These are phyloP conservation scores for Phytophthora megakarya DNA, from an alignment of 352 stramenopile genomes.

Conservation along the genomic window DNA sequence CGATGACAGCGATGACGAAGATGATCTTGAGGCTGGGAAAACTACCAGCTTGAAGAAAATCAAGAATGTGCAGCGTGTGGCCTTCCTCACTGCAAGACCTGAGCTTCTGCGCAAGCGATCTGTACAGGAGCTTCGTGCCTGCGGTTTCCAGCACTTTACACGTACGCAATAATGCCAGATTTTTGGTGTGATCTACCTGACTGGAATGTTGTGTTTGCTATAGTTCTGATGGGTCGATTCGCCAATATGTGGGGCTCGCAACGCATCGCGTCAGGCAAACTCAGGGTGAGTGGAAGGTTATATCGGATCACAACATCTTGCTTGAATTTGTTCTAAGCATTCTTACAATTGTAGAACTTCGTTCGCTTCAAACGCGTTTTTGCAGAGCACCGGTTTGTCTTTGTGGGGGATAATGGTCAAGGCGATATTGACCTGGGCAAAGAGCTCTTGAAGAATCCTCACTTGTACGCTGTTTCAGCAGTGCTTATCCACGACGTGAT, in stretches of 20 bases:
- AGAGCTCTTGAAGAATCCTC: slow-evolving; percentile 54
- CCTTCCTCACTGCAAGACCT: slow-evolving; percentile 77
- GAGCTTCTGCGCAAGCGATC: slow-evolving; percentile 73
- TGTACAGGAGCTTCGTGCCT: slow-evolving; percentile 61
- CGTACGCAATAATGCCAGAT: slow-evolving; percentile 37
- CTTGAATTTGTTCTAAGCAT: neutral
- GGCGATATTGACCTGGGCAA: slow-evolving; percentile 85
- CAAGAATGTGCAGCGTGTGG: slow-evolving; percentile 52
- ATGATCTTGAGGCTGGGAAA: slow-evolving; percentile 26
- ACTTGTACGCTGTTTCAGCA: slow-evolving; percentile 55
- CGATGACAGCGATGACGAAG: slow-evolving; percentile 37
- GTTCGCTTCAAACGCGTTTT: slow-evolving; percentile 75
- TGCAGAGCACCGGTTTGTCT: slow-evolving; percentile 75
- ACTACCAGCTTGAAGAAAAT: slow-evolving; percentile 12
- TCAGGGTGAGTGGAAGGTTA: slow-evolving; percentile 42
- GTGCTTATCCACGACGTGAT: slow-evolving; percentile 87
- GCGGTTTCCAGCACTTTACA: slow-evolving; percentile 81
- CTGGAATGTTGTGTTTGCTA: neutral
- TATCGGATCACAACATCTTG: neutral
- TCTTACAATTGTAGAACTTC: slow-evolving; percentile 57
- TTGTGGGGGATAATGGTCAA: slow-evolving; percentile 84
- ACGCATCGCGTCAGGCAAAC: slow-evolving; percentile 72
- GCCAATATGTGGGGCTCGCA: slow-evolving; percentile 66
- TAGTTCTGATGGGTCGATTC: slow-evolving; percentile 78
- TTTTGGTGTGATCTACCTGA: neutral